Conservation (phyloP, 2,329 filamentous ascomycete genomes). For the Cladosporium oxysporum region DNA sequence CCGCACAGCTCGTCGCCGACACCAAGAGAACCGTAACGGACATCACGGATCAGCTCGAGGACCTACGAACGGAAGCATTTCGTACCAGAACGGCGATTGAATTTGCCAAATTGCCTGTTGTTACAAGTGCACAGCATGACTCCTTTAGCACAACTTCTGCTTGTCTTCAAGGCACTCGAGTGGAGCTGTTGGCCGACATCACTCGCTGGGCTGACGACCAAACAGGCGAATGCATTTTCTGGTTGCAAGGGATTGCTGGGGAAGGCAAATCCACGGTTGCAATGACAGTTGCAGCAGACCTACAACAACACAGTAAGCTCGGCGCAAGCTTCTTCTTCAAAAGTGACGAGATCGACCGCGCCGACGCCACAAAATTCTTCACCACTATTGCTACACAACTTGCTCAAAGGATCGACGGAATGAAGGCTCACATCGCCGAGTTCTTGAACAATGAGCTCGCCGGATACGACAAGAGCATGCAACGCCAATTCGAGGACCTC, state of each 20-base stretch:
- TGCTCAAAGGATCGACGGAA: constrained; percentile 1
- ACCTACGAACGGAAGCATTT: not conserved
- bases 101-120: not conserved
- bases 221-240: constrained; percentile 27
- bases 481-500: constrained; percentile 22
- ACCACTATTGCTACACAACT: constrained; percentile 24
- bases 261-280: constrained; percentile 39
- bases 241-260: constrained; percentile 36
- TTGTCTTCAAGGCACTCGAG: not conserved
- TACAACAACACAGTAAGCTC: constrained; percentile 17
- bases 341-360: constrained; percentile 21
- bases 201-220: not conserved
- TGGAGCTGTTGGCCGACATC: not conserved
- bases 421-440: not conserved
- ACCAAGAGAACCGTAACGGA: not conserved
- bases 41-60: not conserved
- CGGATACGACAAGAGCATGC: constrained; percentile 1
- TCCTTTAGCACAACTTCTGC: too few relatives aligned
- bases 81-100: not conserved
- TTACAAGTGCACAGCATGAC: not conserved
- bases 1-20: not conserved
- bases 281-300: constrained; percentile 32
- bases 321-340: constrained; percentile 31
- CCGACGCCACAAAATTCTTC: constrained; percentile 22
- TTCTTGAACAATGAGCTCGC: constrained; percentile 14